phyloP scores from a whole-genome alignment of 805 yeast genomes.

The Candida oleophila region DNA sequence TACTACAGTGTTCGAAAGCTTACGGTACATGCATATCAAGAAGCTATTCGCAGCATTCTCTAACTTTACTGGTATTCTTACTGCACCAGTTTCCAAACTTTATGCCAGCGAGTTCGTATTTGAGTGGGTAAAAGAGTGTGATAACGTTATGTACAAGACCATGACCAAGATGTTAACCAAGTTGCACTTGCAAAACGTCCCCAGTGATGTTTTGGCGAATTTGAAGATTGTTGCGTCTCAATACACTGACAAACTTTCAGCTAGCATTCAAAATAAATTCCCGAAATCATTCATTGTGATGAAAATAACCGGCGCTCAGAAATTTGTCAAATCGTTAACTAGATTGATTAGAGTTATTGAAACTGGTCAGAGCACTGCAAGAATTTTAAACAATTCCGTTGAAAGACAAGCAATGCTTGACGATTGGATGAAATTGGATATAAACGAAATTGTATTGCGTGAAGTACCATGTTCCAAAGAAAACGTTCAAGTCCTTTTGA shows the following conservation, averaged over 20 bases:
- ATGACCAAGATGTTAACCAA: constrained; percentile 61
- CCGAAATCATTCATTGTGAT: constrained; percentile 51
- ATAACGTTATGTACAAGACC: constrained; percentile 55
- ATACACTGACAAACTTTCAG: constrained; percentile 46
- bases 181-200: constrained; percentile 57
- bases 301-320: constrained; percentile 53
- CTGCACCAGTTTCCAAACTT: constrained; percentile 61
- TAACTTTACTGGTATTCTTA: constrained; percentile 53
- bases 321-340: constrained; percentile 51
- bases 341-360: constrained; percentile 55
- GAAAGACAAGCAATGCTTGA: constrained; percentile 51
- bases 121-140: constrained; percentile 71
- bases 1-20: constrained; percentile 58
- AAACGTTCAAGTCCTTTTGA: constrained; percentile 29
- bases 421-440: constrained; percentile 60
- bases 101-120: constrained; percentile 47
- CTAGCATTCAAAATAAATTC: constrained; percentile 37
- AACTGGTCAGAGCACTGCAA: constrained; percentile 49
- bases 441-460: constrained; percentile 42
- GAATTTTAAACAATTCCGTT: constrained; percentile 39
- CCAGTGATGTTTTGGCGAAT: constrained; percentile 52
- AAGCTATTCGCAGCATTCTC: constrained; percentile 54
- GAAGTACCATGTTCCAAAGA: constrained; percentile 50
- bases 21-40: constrained; percentile 66
- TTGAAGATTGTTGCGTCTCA: constrained; percentile 53